Base-by-base conservation (phyloP, 2,329 filamentous ascomycete genomes). In the Diaporthe sp. region DNA sequence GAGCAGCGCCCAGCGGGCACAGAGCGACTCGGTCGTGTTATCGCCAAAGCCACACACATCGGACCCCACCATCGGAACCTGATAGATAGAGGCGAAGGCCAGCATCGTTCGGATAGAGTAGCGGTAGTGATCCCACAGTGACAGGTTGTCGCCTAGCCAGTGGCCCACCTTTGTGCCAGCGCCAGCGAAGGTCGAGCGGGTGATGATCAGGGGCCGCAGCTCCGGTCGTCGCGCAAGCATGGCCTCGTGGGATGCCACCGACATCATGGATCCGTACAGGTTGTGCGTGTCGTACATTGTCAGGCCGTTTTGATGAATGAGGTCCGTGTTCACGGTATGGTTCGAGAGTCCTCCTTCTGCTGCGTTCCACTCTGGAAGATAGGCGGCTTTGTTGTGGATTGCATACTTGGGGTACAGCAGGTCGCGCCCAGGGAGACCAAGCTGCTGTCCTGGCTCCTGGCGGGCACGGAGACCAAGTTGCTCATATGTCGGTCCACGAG, bases 31-130 rank as follows among this genome's bases (percentile, higher is more conserved):
- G 15, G 89, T 93, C 0, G 92, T 92, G 79, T 93, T 89, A 19
- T 86, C 88, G 15, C 87, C 92, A 80, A 94, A 97, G 0, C 95
- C 95, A 79, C 95, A 97, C 0, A 95, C 92, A 76, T 97, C 95
- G 3, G 90, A 88, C 17, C 93, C 93, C 0, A 90, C 90, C 88
- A 94, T 92, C 13, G 92, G 92, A 0, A 94, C 82, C 78, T 94
- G 92, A 83, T 92, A 94, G 75, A 94, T 87, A 7, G 91, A 86
- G 0, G 90, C 87, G 70, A 94, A 94, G 2, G 88, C 87, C 42
- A 93, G 82, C 83, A 92, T 89, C 79, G 88, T 86, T 2, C 88
- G 83, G 76, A 94, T 92, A 1, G 88, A 89, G 37, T 87, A 83
- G 1, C 88, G 88, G 82, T 93, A 93, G 73, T 91, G 86, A 6